Percentiles rank a stretch among this genome's conserved stretches.
These are phyloP conservation scores for Apiospora pterosperma DNA, from an alignment of 2,329 filamentous ascomycete species.

Conservation along the genomic window DNA sequence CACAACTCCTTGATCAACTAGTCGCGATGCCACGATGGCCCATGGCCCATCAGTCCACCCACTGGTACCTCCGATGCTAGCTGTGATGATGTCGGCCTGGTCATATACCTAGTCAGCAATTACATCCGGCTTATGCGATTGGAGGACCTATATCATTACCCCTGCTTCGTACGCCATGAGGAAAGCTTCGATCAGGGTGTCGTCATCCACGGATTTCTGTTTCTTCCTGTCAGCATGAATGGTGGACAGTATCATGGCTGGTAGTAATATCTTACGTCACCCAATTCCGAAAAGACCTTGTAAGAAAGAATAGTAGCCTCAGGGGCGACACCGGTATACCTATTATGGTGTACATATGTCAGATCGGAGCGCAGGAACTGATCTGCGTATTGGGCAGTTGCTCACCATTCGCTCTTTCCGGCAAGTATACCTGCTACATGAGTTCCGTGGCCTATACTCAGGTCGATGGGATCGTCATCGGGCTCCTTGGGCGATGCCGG, in stretches of 20 bases:
- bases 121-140: too few relatives aligned
- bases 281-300: slow-evolving; percentile 16
- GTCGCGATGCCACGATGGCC: slow-evolving; percentile 31
- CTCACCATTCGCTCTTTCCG: slow-evolving; percentile 14
- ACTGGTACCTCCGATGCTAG: slow-evolving; percentile 32
- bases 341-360: neutral
- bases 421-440: slow-evolving; percentile 26
- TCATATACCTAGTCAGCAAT: neutral
- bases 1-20: slow-evolving; percentile 42
- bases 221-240: neutral
- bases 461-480: slow-evolving; percentile 17
- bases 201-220: slow-evolving; percentile 17
- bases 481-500: slow-evolving; percentile 1
- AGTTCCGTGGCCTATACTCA: slow-evolving; percentile 17
- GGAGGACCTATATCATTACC: slow-evolving; percentile 7
- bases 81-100: slow-evolving; percentile 35
- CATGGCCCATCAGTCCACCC: slow-evolving; percentile 31
- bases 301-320: slow-evolving; percentile 19
- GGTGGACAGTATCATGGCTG: accelerated
- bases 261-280: neutral
- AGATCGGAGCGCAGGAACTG: neutral
- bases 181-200: slow-evolving; percentile 28
- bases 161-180: slow-evolving; percentile 28
- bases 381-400: too few relatives aligned
- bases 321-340: slow-evolving; percentile 21